These are phyloP conservation scores for Roridomyces roridus DNA, from an alignment of 768 basidiomycete species.

Conservation along the genomic window DNA sequence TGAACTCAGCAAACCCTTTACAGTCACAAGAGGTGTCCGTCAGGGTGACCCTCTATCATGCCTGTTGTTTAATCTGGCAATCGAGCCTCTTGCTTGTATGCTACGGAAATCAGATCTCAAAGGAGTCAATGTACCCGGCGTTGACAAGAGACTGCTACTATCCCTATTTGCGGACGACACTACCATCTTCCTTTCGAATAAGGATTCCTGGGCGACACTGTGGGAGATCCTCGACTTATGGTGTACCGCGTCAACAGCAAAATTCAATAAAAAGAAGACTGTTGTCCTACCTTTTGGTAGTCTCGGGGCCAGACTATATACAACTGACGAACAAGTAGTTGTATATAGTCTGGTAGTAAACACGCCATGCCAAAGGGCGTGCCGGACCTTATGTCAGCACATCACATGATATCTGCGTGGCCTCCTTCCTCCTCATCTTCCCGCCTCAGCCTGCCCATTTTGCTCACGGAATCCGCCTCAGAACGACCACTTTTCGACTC, in stretches of 20 bases:
- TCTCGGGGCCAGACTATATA: no score
- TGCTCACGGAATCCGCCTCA: no score
- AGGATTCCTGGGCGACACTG: slow-evolving; percentile 33
- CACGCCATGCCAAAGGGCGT: no score
- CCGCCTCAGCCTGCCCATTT: no score
- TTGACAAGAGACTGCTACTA: slow-evolving; percentile 29
- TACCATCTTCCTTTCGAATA: slow-evolving; percentile 37
- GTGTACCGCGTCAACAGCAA: slow-evolving; percentile 46
- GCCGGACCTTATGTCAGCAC: no score
- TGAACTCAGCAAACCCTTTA: slow-evolving; percentile 15
- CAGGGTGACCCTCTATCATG: slow-evolving; percentile 48
- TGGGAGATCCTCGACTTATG: slow-evolving; percentile 38
- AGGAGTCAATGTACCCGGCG: slow-evolving; percentile 30
- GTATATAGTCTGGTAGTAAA: no score
- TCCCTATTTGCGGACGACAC: slow-evolving; percentile 52
- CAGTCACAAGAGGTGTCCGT: slow-evolving; percentile 22
- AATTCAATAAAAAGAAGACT: slow-evolving; percentile 50
- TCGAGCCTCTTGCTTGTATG: slow-evolving; percentile 42
- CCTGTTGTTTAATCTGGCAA: slow-evolving; percentile 45
- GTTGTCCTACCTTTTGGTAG: slow-evolving; percentile 45
- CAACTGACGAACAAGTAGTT: no score
- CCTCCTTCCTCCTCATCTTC: no score
- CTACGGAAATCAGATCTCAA: slow-evolving; percentile 35
- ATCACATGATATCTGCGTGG: no score
- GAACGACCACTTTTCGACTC: no score